Evolutionary conservation across 495 filamentous ascomycete genomes (phyloP), one percentile per base, ranked within the genome.

Genomic region (Echria macrotheca): DNA sequence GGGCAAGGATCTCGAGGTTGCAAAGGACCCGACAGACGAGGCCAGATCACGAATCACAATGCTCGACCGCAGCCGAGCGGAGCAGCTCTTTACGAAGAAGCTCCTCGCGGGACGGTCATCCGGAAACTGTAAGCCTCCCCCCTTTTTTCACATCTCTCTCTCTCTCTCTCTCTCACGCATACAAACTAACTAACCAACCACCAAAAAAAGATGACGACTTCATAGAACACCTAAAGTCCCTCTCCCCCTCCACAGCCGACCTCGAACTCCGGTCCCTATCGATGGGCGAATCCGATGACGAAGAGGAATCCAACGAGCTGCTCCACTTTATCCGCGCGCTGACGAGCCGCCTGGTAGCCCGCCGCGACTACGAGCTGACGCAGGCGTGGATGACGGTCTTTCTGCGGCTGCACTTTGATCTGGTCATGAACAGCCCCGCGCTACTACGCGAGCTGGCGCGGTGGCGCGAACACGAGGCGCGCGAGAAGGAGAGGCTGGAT

Each of bases 321-420:
- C 57, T 74, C 2, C 72, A 76, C 39, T 96, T 98, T 56, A 81
- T 97, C 26, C 46, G 65, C 7, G 87, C 89, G 4, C 68, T 98
- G 37, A 91, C 86, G 0, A 69, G 66, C 48, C 75, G 84, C 12
- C 69, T 97, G 21, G 66, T 68, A 15, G 69, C 75, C 32, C 78
- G 78, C 47, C 76, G 74, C 35, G 93, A 98, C 69, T 98, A 91
- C 64, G 93, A 98, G 62, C 75, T 98, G 39, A 83, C 87, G 32
- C 89, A 96, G 68, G 88, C 88, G 8, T 98, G 94, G 93, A 95
- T 98, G 86, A 80, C 82, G 12, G 90, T 96, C 0, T 93, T 96
- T 56, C 57, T 98, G 46, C 78, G 83, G 41, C 63, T 91, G 28
- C 89, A 96, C 67, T 73, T 70, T 44, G 73, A 76, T 55, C 32